Conservation (phyloP, 306 rosid species). For the Canavalia ensiformis region DNA sequence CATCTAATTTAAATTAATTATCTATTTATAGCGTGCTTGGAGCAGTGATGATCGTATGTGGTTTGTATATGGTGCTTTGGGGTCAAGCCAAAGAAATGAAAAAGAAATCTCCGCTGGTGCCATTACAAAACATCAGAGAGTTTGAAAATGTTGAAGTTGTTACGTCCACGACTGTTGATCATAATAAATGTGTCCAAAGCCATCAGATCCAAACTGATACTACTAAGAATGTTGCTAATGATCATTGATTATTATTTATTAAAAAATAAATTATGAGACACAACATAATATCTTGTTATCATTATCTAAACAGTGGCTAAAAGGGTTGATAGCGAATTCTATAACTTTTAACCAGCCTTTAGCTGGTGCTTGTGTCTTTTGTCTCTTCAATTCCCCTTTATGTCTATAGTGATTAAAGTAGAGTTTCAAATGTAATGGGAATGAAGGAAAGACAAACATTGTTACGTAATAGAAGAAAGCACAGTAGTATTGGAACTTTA, state of each 20-base stretch:
- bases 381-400: not conserved
- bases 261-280: not conserved
- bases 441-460: no score
- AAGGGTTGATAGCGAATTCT: no score
- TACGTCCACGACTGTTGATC: not conserved
- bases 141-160: constrained; percentile 18
- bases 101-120: not conserved
- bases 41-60: constrained; percentile 49
- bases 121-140: not conserved
- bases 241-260: not conserved
- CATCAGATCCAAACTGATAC: not conserved
- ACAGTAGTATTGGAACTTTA: no score
- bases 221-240: not conserved
- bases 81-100: constrained; percentile 49
- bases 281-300: not conserved
- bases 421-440: not conserved
- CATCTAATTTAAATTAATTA: not conserved
- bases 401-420: not conserved
- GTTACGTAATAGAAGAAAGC: no score
- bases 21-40: constrained; percentile 41
- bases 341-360: no score
- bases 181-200: not conserved
- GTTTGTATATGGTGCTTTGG: constrained; percentile 57
- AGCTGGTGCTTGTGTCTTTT: not conserved
- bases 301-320: no score